These are phyloP conservation scores for Pelargonium australe DNA, from an alignment of 441 rosid species.

Conservation along the genomic window DNA sequence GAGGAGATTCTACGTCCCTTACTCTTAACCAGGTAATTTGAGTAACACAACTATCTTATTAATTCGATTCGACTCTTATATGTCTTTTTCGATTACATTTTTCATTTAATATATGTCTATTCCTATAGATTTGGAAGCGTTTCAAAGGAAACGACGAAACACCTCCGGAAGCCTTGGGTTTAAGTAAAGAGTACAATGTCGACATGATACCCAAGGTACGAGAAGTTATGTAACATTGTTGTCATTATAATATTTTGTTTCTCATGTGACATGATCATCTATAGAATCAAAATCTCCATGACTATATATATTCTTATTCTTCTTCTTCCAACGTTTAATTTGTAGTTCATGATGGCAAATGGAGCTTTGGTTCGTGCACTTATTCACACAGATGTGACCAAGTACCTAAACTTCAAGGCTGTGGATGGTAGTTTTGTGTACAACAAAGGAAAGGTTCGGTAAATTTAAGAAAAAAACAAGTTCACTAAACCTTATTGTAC, in stretches of 20 bases:
- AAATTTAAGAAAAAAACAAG: not conserved
- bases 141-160: conserved; percentile 21
- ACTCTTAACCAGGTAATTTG: conserved; percentile 21
- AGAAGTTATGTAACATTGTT: not conserved
- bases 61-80: not conserved
- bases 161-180: conserved; percentile 21
- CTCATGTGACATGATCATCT: not conserved
- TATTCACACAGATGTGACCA: conserved; percentile 31
- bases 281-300: not conserved
- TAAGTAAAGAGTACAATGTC: conserved; percentile 25
- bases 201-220: conserved; percentile 28
- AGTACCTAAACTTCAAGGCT: conserved; percentile 47
- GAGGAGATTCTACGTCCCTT: conserved; percentile 25
- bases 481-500: too few species aligned
- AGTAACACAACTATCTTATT: not conserved
- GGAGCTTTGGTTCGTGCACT: conserved; percentile 45
- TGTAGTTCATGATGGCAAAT: conserved; percentile 53
- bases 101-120: not conserved
- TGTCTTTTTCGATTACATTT: not conserved
- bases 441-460: conserved; percentile 43
- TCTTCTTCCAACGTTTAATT: too few species aligned
- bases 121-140: conserved; percentile 25
- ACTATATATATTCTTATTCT: too few species aligned
- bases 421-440: conserved; percentile 53
- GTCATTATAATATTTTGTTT: too few species aligned